phyloP scores from a whole-genome alignment of 257 asterid genomes.

The Solanum gandarillasii region DNA sequence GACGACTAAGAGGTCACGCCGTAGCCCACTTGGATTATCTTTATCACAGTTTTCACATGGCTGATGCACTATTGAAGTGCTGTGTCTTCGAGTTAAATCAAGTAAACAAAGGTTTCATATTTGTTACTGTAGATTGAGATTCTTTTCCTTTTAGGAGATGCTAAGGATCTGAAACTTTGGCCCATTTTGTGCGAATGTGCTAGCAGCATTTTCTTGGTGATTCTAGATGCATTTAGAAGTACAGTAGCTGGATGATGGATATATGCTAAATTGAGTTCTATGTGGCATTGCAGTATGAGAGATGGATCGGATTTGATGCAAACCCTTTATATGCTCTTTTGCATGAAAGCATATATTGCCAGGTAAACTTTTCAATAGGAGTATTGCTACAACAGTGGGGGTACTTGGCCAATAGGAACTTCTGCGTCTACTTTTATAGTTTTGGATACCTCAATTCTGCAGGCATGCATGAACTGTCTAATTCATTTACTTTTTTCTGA shows the following conservation, averaged over 20 bases:
- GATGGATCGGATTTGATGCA: conserved; percentile 59
- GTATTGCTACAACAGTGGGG: not conserved
- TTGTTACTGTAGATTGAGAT: not conserved
- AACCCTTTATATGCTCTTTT: conserved; percentile 84
- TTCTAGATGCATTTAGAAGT: not conserved
- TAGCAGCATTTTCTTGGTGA: not conserved
- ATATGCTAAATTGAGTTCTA: conserved; percentile 9
- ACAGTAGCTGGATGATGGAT: not conserved
- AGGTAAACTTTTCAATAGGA: conserved; percentile 35
- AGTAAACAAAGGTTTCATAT: not conserved
- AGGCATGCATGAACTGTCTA: not conserved
- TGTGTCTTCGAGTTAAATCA: not conserved
- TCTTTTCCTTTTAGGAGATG: not conserved
- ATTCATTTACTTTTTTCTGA: conserved; percentile 8
- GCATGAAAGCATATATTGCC: conserved; percentile 91
- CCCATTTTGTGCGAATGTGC: not conserved
- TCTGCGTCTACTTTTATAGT: not conserved
- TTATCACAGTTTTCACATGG: not conserved
- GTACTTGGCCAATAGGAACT: not conserved
- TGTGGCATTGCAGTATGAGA: conserved; percentile 63
- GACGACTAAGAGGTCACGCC: not conserved
- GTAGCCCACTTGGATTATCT: not conserved
- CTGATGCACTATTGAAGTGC: not conserved
- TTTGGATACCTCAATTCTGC: not conserved
- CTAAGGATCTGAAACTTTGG: not conserved